phyloP scores from a whole-genome alignment of 2,329 filamentous ascomycete species.

The Fusarium bactridioides region DNA sequence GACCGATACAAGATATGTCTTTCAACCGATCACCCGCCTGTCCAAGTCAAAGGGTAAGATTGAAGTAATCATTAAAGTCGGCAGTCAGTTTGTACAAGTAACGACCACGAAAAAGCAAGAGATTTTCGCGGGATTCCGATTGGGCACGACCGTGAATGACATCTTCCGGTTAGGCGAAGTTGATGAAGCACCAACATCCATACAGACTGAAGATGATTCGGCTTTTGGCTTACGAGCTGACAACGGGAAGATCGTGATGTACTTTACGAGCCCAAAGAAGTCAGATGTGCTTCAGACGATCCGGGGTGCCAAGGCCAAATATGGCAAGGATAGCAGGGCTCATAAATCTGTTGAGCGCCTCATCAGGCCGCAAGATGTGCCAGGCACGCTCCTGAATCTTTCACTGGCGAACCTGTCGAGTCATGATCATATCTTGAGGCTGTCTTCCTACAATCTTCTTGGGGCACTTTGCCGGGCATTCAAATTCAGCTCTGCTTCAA shows the following conservation, averaged over 20 bases:
- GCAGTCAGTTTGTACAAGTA: constrained; percentile 74
- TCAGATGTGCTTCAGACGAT: constrained; percentile 70
- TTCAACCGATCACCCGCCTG: constrained; percentile 69
- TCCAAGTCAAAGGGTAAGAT: constrained; percentile 76
- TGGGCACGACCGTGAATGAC: constrained; percentile 73
- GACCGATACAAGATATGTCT: constrained; percentile 70
- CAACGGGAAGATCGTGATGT: constrained; percentile 75
- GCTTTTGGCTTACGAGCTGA: constrained; percentile 73
- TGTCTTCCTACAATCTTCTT: constrained; percentile 73
- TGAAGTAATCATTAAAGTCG: constrained; percentile 73
- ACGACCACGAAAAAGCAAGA: constrained; percentile 75
- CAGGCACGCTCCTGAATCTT: constrained; percentile 72
- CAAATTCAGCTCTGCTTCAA: constrained; percentile 69
- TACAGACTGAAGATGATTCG: constrained; percentile 71
- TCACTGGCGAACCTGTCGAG: constrained; percentile 73
- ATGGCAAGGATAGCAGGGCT: constrained; percentile 68
- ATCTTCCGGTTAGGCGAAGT: constrained; percentile 74
- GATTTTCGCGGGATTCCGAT: constrained; percentile 66
- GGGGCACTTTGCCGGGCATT: constrained; percentile 73
- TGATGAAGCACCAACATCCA: constrained; percentile 71
- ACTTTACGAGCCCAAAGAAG: constrained; percentile 73
- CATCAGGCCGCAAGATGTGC: constrained; percentile 74
- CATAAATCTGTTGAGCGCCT: constrained; percentile 70
- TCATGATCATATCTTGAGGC: constrained; percentile 64
- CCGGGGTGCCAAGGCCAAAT: constrained; percentile 68